A percentile compares a stretch with the other conserved stretches of the same genome.
Conservation (phyloP, 2,329 filamentous ascomycete species). For the Penicillium freii region DNA sequence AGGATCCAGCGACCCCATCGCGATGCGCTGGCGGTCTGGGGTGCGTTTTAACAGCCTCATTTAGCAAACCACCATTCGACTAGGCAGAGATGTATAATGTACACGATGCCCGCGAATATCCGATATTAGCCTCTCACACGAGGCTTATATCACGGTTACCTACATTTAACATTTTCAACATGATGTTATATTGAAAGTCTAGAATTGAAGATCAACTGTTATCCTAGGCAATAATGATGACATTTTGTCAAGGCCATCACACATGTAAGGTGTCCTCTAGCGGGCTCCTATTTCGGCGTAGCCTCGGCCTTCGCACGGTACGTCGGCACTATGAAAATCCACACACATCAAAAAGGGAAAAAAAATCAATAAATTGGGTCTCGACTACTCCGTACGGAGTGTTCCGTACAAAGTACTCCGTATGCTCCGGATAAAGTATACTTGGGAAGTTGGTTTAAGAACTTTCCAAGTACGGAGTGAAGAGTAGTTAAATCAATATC, state of each 20-base stretch:
- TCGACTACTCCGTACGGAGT: background rate
- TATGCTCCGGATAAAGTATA: background rate
- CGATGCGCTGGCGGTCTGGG: conserved; percentile 16
- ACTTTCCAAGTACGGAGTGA: background rate
- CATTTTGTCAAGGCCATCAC: background rate
- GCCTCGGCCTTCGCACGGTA: background rate
- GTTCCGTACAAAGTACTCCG: background rate
- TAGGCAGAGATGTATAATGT: background rate
- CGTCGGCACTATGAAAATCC: background rate
- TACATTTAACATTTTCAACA: background rate
- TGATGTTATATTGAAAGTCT: background rate
- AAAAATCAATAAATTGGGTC: background rate
- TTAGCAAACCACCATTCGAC: background rate
- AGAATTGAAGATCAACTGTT: background rate
- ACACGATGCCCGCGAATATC: background rate
- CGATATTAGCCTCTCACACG: background rate
- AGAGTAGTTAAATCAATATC: background rate
- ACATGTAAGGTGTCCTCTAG: background rate
- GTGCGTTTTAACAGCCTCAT: background rate
- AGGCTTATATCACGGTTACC: background rate
- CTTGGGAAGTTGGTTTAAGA: background rate
- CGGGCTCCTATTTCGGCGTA: background rate
- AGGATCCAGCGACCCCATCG: conserved; percentile 11
- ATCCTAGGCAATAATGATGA: background rate
- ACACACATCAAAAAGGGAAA: background rate